Evolutionary conservation across 768 basidiomycete species (phyloP), one percentile per base, ranked within the genome.

Genomic region (Kockovaella imperatae): DNA sequence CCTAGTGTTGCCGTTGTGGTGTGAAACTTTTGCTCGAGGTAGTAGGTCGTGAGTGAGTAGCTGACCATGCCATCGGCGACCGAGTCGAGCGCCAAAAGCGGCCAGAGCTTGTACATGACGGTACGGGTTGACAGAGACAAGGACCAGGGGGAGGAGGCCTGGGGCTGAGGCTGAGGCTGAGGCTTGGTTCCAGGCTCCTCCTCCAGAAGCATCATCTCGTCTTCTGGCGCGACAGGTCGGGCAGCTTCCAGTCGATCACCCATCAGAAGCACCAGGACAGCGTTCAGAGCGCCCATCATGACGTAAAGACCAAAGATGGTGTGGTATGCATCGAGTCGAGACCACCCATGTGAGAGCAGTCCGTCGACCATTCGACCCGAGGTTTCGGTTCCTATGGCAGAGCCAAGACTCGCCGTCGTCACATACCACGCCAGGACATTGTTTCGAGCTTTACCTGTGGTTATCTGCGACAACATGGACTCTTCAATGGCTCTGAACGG

Each of bases 401-500:
- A 48, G 5, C 54, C 59, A n/a, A 59, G 28, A 34, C 51, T 53
- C 18, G 60, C 45, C n/a, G 42, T 32, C 7, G 53, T 54, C 13
- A 50, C 48, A 35, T 56, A 56, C 57, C 60, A 62, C 4, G 60
- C 45, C 30, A 62, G 39, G 28, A 61, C 60, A 39, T 56, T 42
- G 21, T 26, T 47, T 15, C 60, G 34, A 3, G 48, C 44, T 14
- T 59, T 49, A 13, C 35, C 20, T 2, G 49, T 46, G 1, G 63
- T 59, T n/a, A 60, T 31, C 30, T 60, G 53, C 17, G 63, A 59
- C 35, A 62, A 34, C n/a, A 62, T 60, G 6, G 63, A 65, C 36
- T 65, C 63, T 35, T 65, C 63, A 26, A 65, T 57, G 3, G 63
- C 59, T 42, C 63, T 47, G 40, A 65, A 65, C 8, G 63, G 63